phyloP scores from a whole-genome alignment of 2,329 filamentous ascomycete species.

The Epichloe baconii region DNA sequence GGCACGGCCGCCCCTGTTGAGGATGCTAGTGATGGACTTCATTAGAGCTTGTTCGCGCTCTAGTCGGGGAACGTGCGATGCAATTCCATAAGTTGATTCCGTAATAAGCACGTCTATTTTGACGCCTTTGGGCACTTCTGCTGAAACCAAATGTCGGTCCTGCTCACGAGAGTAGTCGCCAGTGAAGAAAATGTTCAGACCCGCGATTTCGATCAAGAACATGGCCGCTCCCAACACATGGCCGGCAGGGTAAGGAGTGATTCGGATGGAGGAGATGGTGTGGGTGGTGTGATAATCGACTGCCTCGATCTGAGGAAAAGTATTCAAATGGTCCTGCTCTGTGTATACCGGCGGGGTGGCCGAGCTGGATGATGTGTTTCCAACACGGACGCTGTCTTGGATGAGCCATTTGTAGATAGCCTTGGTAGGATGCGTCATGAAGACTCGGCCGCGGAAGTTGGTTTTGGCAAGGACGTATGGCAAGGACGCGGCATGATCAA shows the following conservation, averaged over 20 bases:
- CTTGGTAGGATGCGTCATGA: conserved; percentile 99
- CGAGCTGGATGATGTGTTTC: conserved; percentile 51
- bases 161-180: conserved; percentile 95
- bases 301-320: conserved; percentile 86
- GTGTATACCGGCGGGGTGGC: conserved; percentile 74
- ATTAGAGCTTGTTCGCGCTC: conserved; percentile 89
- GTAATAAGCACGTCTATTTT: conserved; percentile 96
- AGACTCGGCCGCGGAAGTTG: conserved; percentile 90
- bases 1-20: conserved; percentile 84
- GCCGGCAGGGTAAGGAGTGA: conserved; percentile 92
- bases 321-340: conserved; percentile 87
- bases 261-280: conserved; percentile 88
- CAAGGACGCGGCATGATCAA: conserved; percentile 96
- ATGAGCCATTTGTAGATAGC: conserved; percentile 99
- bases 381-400: conserved; percentile 88
- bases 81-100: conserved; percentile 93
- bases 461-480: conserved; percentile 97
- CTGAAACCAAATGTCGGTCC: conserved; percentile 88
- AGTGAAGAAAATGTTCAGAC: conserved; percentile 92
- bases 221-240: conserved; percentile 98
- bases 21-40: conserved; percentile 83
- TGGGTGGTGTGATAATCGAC: conserved; percentile 98
- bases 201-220: conserved; percentile 95
- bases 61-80: conserved; percentile 77
- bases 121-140: conserved; percentile 74